These are phyloP conservation scores for Arthrobotrys musiformis DNA, from an alignment of 2,329 filamentous ascomycete species.

Conservation along the genomic window DNA sequence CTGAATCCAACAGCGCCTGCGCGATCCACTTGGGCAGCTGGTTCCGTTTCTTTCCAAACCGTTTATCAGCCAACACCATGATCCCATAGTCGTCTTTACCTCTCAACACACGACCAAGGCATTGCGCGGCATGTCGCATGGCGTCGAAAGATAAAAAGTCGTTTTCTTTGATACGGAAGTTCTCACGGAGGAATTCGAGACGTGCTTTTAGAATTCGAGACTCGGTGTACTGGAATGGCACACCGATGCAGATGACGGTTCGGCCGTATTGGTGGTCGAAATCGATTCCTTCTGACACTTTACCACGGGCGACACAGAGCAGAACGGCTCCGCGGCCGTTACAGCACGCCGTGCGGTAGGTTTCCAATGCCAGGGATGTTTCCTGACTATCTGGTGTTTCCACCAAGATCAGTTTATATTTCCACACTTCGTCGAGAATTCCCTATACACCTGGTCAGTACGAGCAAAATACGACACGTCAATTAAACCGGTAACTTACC, in stretches of 20 bases:
- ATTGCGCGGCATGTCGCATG: conserved; percentile 98
- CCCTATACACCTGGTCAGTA: conserved; percentile 64
- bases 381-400: conserved; percentile 98
- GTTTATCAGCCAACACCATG: conserved; percentile 95
- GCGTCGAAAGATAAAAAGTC: conserved; percentile 99
- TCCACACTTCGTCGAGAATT: conserved; percentile 97
- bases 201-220: conserved; percentile 95
- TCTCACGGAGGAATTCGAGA: conserved; percentile 95
- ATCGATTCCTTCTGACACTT: conserved; percentile 98
- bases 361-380: conserved; percentile 93
- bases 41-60: conserved; percentile 88
- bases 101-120: conserved; percentile 89
- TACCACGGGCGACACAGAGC: conserved; percentile 93
- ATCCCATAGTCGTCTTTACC: conserved; percentile 99
- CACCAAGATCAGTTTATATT: conserved; percentile 97
- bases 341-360: conserved; percentile 95
- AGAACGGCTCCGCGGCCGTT: conserved; percentile 94
- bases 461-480: background rate
- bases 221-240: conserved; percentile 98
- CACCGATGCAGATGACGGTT: conserved; percentile 93
- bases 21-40: conserved; percentile 98
- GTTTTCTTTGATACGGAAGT: conserved; percentile 94
- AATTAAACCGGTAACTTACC: conserved; percentile 61
- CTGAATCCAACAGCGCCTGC: conserved; percentile 83
- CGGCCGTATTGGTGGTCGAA: conserved; percentile 99